Conservation (phyloP, 768 basidiomycete species). For the Pholiota molesta region DNA sequence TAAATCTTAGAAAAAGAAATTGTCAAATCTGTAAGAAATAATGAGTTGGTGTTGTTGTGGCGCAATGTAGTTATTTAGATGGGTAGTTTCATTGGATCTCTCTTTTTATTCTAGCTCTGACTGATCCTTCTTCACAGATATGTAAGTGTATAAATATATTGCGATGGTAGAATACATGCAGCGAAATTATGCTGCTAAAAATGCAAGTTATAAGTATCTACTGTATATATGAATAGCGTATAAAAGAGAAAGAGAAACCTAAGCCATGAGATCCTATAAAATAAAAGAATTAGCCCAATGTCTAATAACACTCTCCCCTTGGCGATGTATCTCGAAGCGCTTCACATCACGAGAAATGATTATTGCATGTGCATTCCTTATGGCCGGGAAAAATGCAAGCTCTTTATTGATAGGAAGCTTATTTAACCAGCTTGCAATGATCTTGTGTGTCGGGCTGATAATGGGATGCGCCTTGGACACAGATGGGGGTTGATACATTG, state of each 20-base stretch:
- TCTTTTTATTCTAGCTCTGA: neutral
- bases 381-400: slow-evolving; percentile 59
- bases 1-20: neutral
- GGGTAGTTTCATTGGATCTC: too few relatives aligned
- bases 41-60: too few relatives aligned
- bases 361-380: slow-evolving; percentile 69
- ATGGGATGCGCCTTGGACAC: slow-evolving; percentile 40
- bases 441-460: slow-evolving; percentile 58
- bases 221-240: neutral
- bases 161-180: neutral
- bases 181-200: neutral
- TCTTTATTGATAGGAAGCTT: slow-evolving; percentile 74
- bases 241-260: neutral
- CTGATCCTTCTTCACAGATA: neutral
- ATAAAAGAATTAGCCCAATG: slow-evolving; percentile 72
- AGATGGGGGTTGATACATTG: slow-evolving; percentile 20
- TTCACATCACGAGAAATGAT: slow-evolving; percentile 73
- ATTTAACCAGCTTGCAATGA: slow-evolving; percentile 64
- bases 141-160: neutral
- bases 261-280: slow-evolving; percentile 20
- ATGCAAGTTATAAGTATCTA: neutral
- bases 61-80: too few relatives aligned
- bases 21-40: neutral
- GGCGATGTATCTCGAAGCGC: slow-evolving; percentile 56
- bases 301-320: slow-evolving; percentile 66